Evolutionary conservation across 2,329 filamentous ascomycete species (phyloP).

Genomic region (Fusarium sp.): DNA sequence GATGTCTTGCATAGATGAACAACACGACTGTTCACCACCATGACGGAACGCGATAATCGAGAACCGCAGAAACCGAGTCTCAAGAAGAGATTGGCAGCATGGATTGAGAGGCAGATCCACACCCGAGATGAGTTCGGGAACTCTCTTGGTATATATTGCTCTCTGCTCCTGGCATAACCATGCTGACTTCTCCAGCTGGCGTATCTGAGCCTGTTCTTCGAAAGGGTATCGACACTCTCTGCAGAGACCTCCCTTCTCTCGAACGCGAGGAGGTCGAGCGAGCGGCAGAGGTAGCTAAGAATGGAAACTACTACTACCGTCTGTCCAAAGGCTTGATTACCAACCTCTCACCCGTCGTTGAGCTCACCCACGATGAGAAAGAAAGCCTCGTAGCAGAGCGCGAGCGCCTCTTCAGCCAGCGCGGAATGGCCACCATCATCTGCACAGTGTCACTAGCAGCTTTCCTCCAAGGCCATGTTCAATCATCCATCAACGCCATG

Average conservation of each 20-base stretch:
- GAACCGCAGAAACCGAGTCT: neutral
- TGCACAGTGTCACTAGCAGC: conserved; percentile 52
- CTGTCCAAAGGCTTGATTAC: neutral
- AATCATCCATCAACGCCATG: conserved; percentile 52
- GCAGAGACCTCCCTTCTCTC: neutral
- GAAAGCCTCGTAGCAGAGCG: conserved; percentile 27
- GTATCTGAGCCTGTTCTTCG: conserved; percentile 1
- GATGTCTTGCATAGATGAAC: neutral
- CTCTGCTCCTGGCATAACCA: neutral
- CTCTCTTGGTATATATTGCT: neutral
- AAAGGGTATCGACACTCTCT: neutral
- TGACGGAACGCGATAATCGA: neutral
- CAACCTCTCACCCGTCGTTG: neutral
- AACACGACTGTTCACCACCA: neutral
- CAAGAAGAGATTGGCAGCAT: neutral
- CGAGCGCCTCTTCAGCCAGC: conserved; percentile 43
- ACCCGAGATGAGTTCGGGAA: conserved; percentile 16
- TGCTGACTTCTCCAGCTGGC: neutral
- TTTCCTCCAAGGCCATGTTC: conserved; percentile 55
- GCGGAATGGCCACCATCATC: conserved; percentile 31
- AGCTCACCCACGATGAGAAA: conserved; percentile 1
- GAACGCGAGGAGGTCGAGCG: neutral
- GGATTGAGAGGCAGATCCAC: conserved; percentile 11
- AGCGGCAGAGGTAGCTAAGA: conserved; percentile 15
- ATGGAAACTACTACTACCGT: conserved; percentile 18